These are phyloP conservation scores for Leccinum truebloodii DNA, from an alignment of 768 basidiomycete genomes.

Conservation along the genomic window DNA sequence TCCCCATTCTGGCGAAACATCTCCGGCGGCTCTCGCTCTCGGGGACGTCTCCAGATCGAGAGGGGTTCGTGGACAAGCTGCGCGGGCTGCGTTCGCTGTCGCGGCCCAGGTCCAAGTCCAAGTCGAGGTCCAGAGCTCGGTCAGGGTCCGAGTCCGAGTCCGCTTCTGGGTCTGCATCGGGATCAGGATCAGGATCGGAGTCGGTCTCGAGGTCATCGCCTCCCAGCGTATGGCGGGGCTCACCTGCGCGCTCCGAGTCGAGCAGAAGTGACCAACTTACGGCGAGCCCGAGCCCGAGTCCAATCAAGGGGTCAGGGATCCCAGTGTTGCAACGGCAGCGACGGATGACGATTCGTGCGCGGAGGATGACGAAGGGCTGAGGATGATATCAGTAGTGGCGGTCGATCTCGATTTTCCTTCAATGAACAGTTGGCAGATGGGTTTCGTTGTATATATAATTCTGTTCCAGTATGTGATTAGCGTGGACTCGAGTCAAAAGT, in stretches of 20 bases:
- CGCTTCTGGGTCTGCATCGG: constrained; percentile 10
- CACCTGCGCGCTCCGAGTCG: constrained; percentile 22
- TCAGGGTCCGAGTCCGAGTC: not conserved
- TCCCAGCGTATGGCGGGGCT: constrained; percentile 13
- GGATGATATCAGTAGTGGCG: not conserved
- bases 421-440: not conserved
- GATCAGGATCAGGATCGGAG: constrained; percentile 1
- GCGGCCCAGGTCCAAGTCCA: not conserved
- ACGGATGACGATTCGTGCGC: constrained; percentile 30
- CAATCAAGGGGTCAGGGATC: constrained; percentile 28
- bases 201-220: constrained; percentile 9
- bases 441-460: not conserved
- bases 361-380: constrained; percentile 20
- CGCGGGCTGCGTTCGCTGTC: constrained; percentile 26
- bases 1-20: constrained; percentile 30
- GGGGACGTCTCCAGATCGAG: constrained; percentile 22
- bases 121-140: constrained; percentile 4
- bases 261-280: constrained; percentile 15
- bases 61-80: constrained; percentile 23
- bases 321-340: constrained; percentile 31
- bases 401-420: not conserved
- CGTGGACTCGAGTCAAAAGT: too few species aligned
- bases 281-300: constrained; percentile 19
- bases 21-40: constrained; percentile 27
- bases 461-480: not conserved